These are phyloP conservation scores for Brassica juncea DNA, from an alignment of 345 rosid species.

Conservation along the genomic window DNA sequence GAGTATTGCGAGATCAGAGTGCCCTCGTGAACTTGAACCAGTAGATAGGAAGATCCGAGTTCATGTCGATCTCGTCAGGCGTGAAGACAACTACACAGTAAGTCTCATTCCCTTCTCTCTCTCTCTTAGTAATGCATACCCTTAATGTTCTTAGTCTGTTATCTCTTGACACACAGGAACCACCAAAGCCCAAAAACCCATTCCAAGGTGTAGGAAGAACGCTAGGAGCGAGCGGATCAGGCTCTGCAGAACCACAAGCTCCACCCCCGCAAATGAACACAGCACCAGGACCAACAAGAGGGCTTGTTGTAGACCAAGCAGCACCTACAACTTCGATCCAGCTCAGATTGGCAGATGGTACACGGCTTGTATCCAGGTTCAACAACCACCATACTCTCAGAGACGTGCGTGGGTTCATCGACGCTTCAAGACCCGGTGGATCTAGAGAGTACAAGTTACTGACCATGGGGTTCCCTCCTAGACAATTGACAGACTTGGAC, in stretches of 20 bases:
- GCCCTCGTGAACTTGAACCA: slow-evolving; percentile 83
- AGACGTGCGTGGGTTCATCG: slow-evolving; percentile 74
- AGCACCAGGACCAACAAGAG: slow-evolving; percentile 58
- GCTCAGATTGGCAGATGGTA: slow-evolving; percentile 75
- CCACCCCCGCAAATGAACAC: slow-evolving; percentile 37
- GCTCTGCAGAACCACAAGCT: slow-evolving; percentile 46
- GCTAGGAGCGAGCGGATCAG: slow-evolving; percentile 53
- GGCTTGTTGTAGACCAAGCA: slow-evolving; percentile 62
- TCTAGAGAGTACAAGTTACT: slow-evolving; percentile 67
- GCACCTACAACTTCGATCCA: slow-evolving; percentile 56
- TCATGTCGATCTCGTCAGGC: slow-evolving; percentile 71
- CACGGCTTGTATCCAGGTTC: slow-evolving; percentile 42
- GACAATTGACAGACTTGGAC: slow-evolving; percentile 61
- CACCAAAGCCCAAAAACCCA: slow-evolving; percentile 45
- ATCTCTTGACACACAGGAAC: slow-evolving; percentile 63
- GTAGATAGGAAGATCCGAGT: slow-evolving; percentile 61
- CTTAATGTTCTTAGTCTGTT: not conserved
- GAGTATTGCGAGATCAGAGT: slow-evolving; percentile 77
- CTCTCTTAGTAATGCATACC: not conserved
- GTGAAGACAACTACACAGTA: slow-evolving; percentile 66
- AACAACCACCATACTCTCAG: slow-evolving; percentile 61
- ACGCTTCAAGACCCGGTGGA: slow-evolving; percentile 79
- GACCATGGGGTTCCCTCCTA: slow-evolving; percentile 97
- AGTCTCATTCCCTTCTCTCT: slow-evolving; percentile 14
- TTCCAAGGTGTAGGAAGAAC: slow-evolving; percentile 85